These are phyloP conservation scores for Candida namnaoensis DNA, from an alignment of 805 yeast genomes.

Conservation along the genomic window DNA sequence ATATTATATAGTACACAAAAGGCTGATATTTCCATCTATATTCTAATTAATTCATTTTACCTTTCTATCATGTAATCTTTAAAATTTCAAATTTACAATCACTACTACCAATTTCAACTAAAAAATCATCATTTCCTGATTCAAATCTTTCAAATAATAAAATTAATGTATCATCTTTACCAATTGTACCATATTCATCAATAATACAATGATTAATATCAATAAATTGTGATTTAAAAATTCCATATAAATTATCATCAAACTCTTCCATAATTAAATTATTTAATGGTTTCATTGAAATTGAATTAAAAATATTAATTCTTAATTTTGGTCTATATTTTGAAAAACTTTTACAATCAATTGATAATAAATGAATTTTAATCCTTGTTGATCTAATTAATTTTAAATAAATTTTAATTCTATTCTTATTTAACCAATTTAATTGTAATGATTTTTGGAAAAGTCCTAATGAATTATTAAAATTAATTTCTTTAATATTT, in stretches of 20 bases:
- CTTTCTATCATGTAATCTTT: too few relatives aligned
- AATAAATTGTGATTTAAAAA: conserved; percentile 18
- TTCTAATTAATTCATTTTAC: too few relatives aligned
- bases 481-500: neutral
- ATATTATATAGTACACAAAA: too few relatives aligned
- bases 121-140: conserved; percentile 29
- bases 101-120: conserved; percentile 29
- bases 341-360: neutral
- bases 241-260: conserved; percentile 34
- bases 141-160: conserved; percentile 42
- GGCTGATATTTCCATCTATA: too few relatives aligned
- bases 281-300: neutral
- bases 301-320: conserved; percentile 30
- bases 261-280: conserved; percentile 27
- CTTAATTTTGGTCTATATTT: conserved; percentile 38
- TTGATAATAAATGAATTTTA: conserved; percentile 10
- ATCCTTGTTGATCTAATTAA: conserved; percentile 11
- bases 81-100: neutral
- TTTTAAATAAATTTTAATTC: conserved; percentile 25
- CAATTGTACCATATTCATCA: conserved; percentile 11
- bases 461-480: conserved; percentile 20
- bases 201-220: conserved; percentile 7
- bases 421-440: conserved; percentile 31
- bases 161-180: conserved; percentile 23
- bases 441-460: conserved; percentile 19